These are phyloP conservation scores for Hordeum vulgare DNA, from an alignment of 176 grass and related monocot genomes.

Conservation along the genomic window MorexV3_pseudomolecules_assembly NC_058521.1:12726528-12727027, in stretches of 20 bases:
- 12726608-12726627: conserved; percentile 21
- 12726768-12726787: conserved; percentile 75
- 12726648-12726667: not conserved
- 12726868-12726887: not conserved
- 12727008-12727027: not conserved
- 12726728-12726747: conserved; percentile 29
- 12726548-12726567: conserved; percentile 19
- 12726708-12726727: conserved; percentile 23
- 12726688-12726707: conserved; percentile 3
- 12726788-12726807: conserved; percentile 98
- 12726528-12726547: conserved; percentile 9
- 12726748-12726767: conserved; percentile 91
- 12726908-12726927: not conserved
- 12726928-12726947: conserved; percentile 30
- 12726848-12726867: conserved; percentile 74
- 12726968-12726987: not conserved
- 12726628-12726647: conserved; percentile 9
- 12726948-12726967: too few species aligned
- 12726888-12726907: not conserved
- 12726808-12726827: conserved; percentile 82
- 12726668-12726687: not conserved
- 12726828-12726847: conserved; percentile 79
- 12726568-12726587: not conserved
- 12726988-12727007: not conserved
- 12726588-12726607: not conserved